phyloP scores from a whole-genome alignment of 192 early-diverging fungal genomes.

The Oehlia diaphana region DNA sequence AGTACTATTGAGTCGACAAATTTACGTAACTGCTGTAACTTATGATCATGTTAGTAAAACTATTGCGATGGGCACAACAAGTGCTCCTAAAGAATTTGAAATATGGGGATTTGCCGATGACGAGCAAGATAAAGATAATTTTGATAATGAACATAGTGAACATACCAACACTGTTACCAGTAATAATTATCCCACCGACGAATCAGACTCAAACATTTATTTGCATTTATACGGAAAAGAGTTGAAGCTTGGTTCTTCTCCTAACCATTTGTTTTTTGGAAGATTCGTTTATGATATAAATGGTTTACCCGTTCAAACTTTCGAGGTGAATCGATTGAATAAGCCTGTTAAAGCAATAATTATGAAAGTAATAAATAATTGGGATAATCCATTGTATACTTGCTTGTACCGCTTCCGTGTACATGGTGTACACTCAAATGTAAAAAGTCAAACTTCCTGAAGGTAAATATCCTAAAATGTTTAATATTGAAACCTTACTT shows the following conservation, averaged over 20 bases:
- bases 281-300: constrained; percentile 20
- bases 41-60: constrained; percentile 67
- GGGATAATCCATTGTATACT: constrained; percentile 70
- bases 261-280: constrained; percentile 17
- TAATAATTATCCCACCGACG: background rate
- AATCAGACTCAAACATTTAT: constrained; percentile 11
- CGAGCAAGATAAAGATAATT: background rate
- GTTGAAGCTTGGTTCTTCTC: constrained; percentile 17
- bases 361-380: constrained; percentile 65
- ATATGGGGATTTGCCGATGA: constrained; percentile 51
- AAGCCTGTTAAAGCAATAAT: constrained; percentile 49
- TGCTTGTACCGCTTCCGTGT: constrained; percentile 76
- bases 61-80: constrained; percentile 58
- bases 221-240: background rate
- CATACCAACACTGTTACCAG: background rate
- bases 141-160: background rate
- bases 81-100: constrained; percentile 64
- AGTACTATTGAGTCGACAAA: constrained; percentile 56
- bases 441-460: background rate
- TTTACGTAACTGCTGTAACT: constrained; percentile 60
- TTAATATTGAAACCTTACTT: no score
- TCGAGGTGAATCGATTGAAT: constrained; percentile 31
- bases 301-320: constrained; percentile 20
- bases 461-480: background rate
- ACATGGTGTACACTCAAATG: constrained; percentile 28